Evolutionary conservation across 768 basidiomycete species (phyloP).

Genomic region (Cantharellus cinnabarinus): DNA sequence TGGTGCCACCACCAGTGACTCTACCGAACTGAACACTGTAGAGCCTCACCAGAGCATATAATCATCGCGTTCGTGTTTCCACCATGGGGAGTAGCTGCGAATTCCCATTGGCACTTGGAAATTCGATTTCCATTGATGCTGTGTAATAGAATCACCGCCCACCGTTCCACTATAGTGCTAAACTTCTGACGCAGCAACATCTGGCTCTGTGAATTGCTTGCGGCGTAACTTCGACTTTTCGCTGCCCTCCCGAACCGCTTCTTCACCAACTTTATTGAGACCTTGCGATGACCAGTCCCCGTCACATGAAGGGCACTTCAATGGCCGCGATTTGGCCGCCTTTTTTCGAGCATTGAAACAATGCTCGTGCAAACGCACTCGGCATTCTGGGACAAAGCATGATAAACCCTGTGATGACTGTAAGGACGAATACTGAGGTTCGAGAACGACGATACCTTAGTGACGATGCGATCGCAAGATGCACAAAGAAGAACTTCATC

Average conservation of each 20-base stretch:
- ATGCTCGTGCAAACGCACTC: conserved; percentile 38
- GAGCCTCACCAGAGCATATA: too few species aligned
- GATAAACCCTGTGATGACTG: conserved; percentile 28
- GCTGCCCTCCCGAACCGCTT: conserved; percentile 36
- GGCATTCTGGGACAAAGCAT: conserved; percentile 42
- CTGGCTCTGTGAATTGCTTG: too few species aligned
- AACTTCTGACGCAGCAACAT: too few species aligned
- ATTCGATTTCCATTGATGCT: too few species aligned
- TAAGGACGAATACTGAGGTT: neutral
- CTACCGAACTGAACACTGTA: too few species aligned
- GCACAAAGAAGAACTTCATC: conserved; percentile 55
- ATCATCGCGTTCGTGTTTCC: too few species aligned
- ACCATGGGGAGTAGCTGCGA: too few species aligned
- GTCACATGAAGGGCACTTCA: conserved; percentile 36
- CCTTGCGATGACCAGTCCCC: conserved; percentile 29
- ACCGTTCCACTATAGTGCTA: too few species aligned
- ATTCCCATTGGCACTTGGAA: too few species aligned
- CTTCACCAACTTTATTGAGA: conserved; percentile 35
- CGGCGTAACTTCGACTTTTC: too few species aligned
- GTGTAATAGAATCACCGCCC: too few species aligned
- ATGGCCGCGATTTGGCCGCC: conserved; percentile 22
- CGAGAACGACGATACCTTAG: conserved; percentile 5
- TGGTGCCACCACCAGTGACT: neutral
- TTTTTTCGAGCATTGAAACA: conserved; percentile 25
- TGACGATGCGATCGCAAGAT: conserved; percentile 45